Base-by-base conservation (phyloP, 345 rosid genomes). In the Pistacia atlantica region DNA sequence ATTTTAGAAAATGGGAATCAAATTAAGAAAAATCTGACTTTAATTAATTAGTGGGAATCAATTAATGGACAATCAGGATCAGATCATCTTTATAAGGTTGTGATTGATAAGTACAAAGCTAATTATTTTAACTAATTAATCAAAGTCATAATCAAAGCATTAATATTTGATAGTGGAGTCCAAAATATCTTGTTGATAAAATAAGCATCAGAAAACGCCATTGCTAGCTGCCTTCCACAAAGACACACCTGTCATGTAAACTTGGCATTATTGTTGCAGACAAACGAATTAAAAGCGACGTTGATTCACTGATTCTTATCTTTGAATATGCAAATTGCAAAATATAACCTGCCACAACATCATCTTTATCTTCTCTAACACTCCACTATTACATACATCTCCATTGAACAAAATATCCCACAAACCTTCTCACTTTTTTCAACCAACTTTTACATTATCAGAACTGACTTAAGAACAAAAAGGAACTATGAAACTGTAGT, bases 401-500 rank as follows among this genome's bases (percentile, higher is more conserved):
- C 31, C 28, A 58, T 22, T 1, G 8, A 0, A 42, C 6, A 42
- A 42, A 22, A 48, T 13, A 67, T 22, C 71, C 57, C 1, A 49
- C n/a, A 8, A 49, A 68, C 14, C 46, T 10, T 28, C 18, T 33
- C 62, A 35, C 18, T 69, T 54, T 54, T 31, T 17, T 25, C 46
- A 31, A 25, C 42, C 71, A 48, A 48, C 42, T 67, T 49, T 28
- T 8, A 68, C 22, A 68, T 51, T 51, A 68, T 16, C 72, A 0
- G 18, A 0, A 68, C 33, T 9, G 25, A 48, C 52, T 20, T 7
- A 67, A 71, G n/a, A 16, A 22, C 17, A 31, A 25, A n/a, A 54
- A 33, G 20, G 49, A 52, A 25, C 80, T 69, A 84, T 46, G 83
- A 79, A 33, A 80, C 78, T 54, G 84, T 85, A 57, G 83, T 61